These are phyloP conservation scores for Scheffersomyces quercinus DNA, from an alignment of 1,139 yeast genomes.

Conservation along the genomic window DNA sequence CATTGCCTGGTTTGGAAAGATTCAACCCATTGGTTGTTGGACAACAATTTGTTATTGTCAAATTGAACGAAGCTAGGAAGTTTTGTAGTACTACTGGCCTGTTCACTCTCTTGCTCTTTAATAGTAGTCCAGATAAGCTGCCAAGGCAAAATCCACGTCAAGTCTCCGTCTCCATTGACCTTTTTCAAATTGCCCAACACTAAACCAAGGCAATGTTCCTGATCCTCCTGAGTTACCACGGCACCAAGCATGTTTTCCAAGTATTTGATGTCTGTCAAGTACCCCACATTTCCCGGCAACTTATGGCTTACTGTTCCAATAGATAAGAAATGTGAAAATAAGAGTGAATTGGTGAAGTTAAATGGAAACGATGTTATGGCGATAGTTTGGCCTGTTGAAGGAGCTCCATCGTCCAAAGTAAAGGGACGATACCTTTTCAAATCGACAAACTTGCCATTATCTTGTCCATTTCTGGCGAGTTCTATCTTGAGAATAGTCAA, in stretches of 20 bases:
- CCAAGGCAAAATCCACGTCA: conserved; percentile 56
- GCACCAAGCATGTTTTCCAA: conserved; percentile 72
- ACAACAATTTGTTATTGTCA: background rate
- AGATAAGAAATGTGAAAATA: conserved; percentile 51
- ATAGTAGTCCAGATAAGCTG: conserved; percentile 16
- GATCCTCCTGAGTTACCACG: conserved; percentile 23
- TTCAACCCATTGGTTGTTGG: background rate
- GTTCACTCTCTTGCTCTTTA: background rate
- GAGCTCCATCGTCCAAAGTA: too few species aligned
- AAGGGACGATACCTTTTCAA: too few species aligned
- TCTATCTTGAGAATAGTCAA: background rate
- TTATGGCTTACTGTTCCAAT: conserved; percentile 47
- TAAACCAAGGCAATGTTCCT: conserved; percentile 43
- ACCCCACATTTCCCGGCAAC: conserved; percentile 22
- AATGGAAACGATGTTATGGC: conserved; percentile 51
- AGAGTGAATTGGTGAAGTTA: conserved; percentile 56
- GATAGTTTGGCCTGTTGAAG: conserved; percentile 14
- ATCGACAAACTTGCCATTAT: too few species aligned
- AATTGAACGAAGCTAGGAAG: conserved; percentile 1
- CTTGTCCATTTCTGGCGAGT: background rate
- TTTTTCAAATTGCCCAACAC: conserved; percentile 54
- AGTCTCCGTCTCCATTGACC: conserved; percentile 61
- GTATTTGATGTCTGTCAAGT: conserved; percentile 54
- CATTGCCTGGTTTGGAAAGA: background rate
- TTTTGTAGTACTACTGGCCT: too few species aligned